These are phyloP conservation scores for Tremellales sp. DNA, from an alignment of 1,284 basidiomycete species.

Conservation along the genomic window DNA sequence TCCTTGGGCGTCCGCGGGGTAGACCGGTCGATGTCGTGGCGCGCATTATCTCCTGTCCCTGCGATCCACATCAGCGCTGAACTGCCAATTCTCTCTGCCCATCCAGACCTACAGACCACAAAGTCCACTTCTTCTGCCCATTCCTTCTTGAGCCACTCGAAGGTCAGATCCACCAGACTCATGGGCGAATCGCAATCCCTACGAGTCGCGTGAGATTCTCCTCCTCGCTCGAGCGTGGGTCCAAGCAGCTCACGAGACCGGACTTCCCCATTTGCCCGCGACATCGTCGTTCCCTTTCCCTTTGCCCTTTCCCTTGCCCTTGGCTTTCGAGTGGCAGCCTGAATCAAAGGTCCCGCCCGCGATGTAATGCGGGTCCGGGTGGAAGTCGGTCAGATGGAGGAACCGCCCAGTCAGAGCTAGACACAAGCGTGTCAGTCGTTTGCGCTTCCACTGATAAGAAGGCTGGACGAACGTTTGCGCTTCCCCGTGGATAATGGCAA, in stretches of 20 bases:
- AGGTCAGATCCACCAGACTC: conserved; percentile 69
- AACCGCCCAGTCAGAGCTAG: conserved; percentile 45
- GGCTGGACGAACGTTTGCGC: conserved; percentile 14
- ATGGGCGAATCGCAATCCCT: conserved; percentile 85
- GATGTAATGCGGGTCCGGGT: conserved; percentile 48
- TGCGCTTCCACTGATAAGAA: too few relatives aligned
- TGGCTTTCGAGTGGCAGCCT: conserved; percentile 38
- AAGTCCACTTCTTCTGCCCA: conserved; percentile 86
- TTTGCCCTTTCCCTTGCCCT: conserved; percentile 23
- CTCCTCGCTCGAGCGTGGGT: background rate
- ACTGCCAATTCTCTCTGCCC: conserved; percentile 75
- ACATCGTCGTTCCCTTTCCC: conserved; percentile 22
- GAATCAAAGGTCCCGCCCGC: conserved; percentile 39
- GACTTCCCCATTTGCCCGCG: conserved; percentile 43
- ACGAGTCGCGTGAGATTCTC: conserved; percentile 3
- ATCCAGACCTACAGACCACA: conserved; percentile 90
- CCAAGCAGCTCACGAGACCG: conserved; percentile 31
- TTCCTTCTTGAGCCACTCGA: conserved; percentile 73
- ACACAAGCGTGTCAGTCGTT: background rate
- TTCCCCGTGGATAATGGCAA: conserved; percentile 1
- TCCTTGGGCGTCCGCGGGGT: conserved; percentile 75
- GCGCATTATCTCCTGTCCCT: conserved; percentile 35
- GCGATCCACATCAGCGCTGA: too few relatives aligned
- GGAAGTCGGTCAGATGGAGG: conserved; percentile 49
- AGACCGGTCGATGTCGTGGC: conserved; percentile 82